Evolutionary conservation across 345 rosid genomes (phyloP), one percentile per base, ranked within the genome.

Genomic region (Firmiana major): DNA sequence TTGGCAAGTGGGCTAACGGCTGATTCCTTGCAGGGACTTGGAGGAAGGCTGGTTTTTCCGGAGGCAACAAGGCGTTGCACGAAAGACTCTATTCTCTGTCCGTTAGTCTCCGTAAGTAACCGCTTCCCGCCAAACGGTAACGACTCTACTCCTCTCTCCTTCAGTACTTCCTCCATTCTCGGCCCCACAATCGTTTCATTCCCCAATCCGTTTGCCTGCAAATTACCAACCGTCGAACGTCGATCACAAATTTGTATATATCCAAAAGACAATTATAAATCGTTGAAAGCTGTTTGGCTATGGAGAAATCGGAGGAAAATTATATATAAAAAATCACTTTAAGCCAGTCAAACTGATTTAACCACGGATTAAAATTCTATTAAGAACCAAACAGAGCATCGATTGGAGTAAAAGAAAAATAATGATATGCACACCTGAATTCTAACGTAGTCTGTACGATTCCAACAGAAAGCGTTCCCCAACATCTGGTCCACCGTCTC

Each of bases 401-500:
- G 28, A 53, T 17, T 12, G 36, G 36, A 71, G 42, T 45, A 36
- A 34, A 71, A 9, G 16, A 63, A 9, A 73, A 11, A 3, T 28
- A 63, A 2, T 12, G 13, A 66, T 17, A 6, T 46, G 49, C 28
- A 22, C 80, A 93, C 99, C 96, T 95, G 98, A 89, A 96, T 87
- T 86, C 99, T 87, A n/a, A 96, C 91, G 89, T 96, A 96, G 80
- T 96, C 94, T 28, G 87, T 73, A 51, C 97, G 94, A 86, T 96
- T 96, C 92, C 91, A 96, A 64, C 94, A 93, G 77, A 96, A 96
- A 9, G 98, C 97, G 86, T 92, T 96, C 57, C 97, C 97, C 55
- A 96, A 57, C 97, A 96, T 92, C 80, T 96, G 99, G 85, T 96
- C 99, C 0, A 96, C 88, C 11, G 91, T 91, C 83, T 96, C 99